A percentile compares a stretch with the other conserved stretches of the same genome.
Conservation (phyloP, 1,284 basidiomycete species). For the Leccinum pachyderme region DNA sequence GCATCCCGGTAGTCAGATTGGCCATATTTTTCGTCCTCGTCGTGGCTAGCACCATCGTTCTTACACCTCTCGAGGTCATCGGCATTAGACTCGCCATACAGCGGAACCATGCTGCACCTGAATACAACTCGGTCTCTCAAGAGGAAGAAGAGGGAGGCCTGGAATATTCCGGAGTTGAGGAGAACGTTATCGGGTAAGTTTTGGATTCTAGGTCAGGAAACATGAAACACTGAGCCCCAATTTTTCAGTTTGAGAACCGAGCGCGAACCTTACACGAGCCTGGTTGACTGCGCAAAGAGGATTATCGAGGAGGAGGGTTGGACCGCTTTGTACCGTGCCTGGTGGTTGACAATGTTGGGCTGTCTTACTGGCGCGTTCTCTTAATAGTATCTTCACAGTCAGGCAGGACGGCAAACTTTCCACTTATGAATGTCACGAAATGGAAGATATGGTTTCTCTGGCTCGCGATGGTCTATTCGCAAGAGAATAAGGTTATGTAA, state of each 20-base stretch:
- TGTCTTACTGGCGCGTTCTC: constrained; percentile 60
- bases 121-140: constrained; percentile 69
- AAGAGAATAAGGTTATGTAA: not conserved
- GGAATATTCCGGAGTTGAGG: constrained; percentile 70
- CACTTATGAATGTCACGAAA: not conserved
- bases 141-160: constrained; percentile 66
- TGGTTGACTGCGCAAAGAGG: constrained; percentile 75
- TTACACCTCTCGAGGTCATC: constrained; percentile 84
- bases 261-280: constrained; percentile 81
- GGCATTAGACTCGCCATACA: constrained; percentile 80
- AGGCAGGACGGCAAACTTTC: not conserved
- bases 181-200: constrained; percentile 84
- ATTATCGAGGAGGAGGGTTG: constrained; percentile 86
- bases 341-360: constrained; percentile 81
- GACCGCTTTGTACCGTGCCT: constrained; percentile 76
- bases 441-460: not conserved
- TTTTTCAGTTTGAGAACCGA: constrained; percentile 69
- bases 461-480: not conserved
- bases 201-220: no score
- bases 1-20: constrained; percentile 48
- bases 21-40: constrained; percentile 61
- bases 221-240: constrained; percentile 2
- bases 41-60: constrained; percentile 58
- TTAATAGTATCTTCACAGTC: constrained; percentile 20
- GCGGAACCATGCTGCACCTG: constrained; percentile 73